Conservation (phyloP, 139 green algal genomes). For the Chlamydomonas asymmetrica region DNA sequence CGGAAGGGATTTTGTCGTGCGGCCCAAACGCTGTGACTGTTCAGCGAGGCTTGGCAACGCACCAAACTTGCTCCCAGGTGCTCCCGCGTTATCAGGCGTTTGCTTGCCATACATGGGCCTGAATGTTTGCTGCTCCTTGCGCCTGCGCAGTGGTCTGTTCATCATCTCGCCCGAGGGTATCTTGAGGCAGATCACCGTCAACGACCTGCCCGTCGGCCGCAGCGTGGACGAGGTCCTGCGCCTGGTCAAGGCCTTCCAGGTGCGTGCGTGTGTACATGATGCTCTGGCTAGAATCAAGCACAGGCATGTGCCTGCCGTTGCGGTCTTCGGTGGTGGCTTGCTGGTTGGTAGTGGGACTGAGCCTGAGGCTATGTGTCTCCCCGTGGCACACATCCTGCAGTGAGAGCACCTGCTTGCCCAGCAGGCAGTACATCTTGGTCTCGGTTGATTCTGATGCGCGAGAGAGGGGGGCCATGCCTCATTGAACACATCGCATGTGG, state of each 20-base stretch:
- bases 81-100: too few relatives aligned
- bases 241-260: conserved; percentile 89
- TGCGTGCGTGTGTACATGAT: conserved; percentile 11
- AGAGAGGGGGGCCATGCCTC: too few relatives aligned
- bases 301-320: neutral
- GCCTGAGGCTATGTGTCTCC: neutral
- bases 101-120: too few relatives aligned
- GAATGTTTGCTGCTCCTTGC: too few relatives aligned
- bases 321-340: too few relatives aligned
- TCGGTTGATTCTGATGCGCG: too few relatives aligned
- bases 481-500: too few relatives aligned
- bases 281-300: neutral
- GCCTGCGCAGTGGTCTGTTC: conserved; percentile 72
- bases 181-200: conserved; percentile 96
- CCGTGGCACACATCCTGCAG: neutral
- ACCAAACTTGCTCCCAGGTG: too few relatives aligned
- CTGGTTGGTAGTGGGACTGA: too few relatives aligned
- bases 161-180: conserved; percentile 91
- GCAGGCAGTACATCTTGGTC: neutral
- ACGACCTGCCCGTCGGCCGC: conserved; percentile 93
- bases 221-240: conserved; percentile 95
- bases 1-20: too few relatives aligned
- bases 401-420: neutral
- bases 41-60: too few relatives aligned
- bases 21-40: too few relatives aligned